Evolutionary conservation across 2,329 filamentous ascomycete genomes (phyloP).

Genomic region (Sarocladiaceae sp.): DNA sequence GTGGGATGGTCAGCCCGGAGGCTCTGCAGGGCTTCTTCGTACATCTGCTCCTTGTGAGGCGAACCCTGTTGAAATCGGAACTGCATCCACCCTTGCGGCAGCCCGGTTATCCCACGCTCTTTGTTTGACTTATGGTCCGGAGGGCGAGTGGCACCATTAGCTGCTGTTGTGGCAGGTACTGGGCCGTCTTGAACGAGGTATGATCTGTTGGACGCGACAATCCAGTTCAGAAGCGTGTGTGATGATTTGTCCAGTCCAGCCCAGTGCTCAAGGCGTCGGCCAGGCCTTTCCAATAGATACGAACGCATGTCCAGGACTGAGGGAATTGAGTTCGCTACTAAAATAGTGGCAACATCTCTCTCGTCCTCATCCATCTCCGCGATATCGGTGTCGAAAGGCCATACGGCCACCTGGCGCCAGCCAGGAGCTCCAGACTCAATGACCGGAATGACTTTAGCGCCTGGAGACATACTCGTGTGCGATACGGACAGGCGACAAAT

Average conservation of each 20-base stretch:
- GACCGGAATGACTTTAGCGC: too few species aligned
- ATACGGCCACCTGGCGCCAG: too few species aligned
- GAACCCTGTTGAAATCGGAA: conserved; percentile 86
- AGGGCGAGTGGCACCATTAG: too few species aligned
- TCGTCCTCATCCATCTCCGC: conserved; percentile 20
- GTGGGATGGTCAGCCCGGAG: conserved; percentile 37
- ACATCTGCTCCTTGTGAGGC: conserved; percentile 77
- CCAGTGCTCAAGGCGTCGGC: conserved; percentile 30
- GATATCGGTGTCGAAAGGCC: conserved; percentile 1
- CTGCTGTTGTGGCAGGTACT: conserved; percentile 15
- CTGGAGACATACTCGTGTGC: too few species aligned
- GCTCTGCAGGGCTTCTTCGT: conserved; percentile 44
- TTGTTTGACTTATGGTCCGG: background rate
- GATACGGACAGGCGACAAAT: too few species aligned
- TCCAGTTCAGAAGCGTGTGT: conserved; percentile 71
- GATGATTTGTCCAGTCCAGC: conserved; percentile 58
- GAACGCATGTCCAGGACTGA: conserved; percentile 50
- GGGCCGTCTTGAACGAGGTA: conserved; percentile 71
- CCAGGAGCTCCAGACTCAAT: too few species aligned
- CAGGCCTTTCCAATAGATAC: conserved; percentile 35
- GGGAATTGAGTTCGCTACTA: conserved; percentile 37
- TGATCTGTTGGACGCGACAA: conserved; percentile 82
- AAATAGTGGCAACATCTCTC: too few species aligned
- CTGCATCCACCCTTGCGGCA: conserved; percentile 60
- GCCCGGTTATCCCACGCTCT: conserved; percentile 46